These are phyloP conservation scores for Clathrus columnatus DNA, from an alignment of 768 basidiomycete species.

Conservation along the genomic window DNA sequence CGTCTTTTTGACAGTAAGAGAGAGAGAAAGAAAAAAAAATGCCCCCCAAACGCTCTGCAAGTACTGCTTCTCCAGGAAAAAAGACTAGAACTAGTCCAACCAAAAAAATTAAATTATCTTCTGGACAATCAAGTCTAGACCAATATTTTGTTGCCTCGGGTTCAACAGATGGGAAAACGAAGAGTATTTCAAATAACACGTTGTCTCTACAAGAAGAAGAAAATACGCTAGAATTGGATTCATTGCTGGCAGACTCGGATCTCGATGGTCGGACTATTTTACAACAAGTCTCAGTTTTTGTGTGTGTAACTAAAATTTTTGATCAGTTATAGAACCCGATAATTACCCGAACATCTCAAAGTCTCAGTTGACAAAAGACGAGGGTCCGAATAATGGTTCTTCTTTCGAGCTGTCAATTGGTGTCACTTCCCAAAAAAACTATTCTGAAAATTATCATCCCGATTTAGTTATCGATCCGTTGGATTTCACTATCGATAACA, in stretches of 20 bases:
- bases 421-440: neutral
- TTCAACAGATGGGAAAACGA: too few species aligned
- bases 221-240: too few species aligned
- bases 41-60: neutral
- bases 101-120: slow-evolving; percentile 3
- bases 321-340: neutral
- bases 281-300: too few species aligned
- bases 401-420: neutral
- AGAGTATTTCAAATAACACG: too few species aligned
- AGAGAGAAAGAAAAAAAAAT: too few species aligned
- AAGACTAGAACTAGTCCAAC: slow-evolving; percentile 1
- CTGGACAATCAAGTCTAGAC: slow-evolving; percentile 2
- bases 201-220: too few species aligned
- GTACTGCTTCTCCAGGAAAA: neutral
- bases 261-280: too few species aligned
- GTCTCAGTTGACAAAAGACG: neutral
- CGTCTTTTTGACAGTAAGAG: too few species aligned
- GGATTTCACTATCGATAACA: slow-evolving; percentile 32
- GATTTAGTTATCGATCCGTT: slow-evolving; percentile 43
- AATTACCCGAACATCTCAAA: neutral
- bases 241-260: too few species aligned
- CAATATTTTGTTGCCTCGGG: slow-evolving; percentile 1
- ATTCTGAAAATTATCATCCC: slow-evolving; percentile 12
- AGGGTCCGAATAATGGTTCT: neutral
- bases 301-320: too few species aligned